Evolutionary conservation across 2,329 filamentous ascomycete species (phyloP).

Genomic region (Achaetomium macrosporum): DNA sequence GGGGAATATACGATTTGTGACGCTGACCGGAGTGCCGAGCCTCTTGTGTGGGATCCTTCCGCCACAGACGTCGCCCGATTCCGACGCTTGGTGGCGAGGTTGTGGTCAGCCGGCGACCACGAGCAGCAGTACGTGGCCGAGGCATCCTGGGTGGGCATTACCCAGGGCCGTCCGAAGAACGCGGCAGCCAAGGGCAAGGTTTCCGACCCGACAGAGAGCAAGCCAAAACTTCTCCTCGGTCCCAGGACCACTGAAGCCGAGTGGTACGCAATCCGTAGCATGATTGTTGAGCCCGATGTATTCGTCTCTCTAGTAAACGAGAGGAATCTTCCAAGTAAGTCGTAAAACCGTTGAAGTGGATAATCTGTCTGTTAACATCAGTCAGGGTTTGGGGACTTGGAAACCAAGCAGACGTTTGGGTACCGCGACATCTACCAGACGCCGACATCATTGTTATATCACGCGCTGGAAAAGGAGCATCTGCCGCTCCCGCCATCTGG

Average conservation of each 20-base stretch:
- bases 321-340: neutral
- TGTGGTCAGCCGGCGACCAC: neutral
- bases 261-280: constrained; percentile 15
- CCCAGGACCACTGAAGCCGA: constrained; percentile 11
- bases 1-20: constrained; percentile 7
- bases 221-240: constrained; percentile 10
- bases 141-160: constrained; percentile 3
- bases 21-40: neutral
- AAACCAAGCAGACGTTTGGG: constrained; percentile 16
- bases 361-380: neutral
- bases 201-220: neutral
- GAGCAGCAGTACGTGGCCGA: neutral
- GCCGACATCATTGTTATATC: neutral
- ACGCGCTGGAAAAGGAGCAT: neutral
- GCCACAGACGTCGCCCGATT: neutral
- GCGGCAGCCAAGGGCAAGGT: neutral
- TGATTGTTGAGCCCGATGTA: constrained; percentile 17
- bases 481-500: constrained; percentile 3
- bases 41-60: neutral
- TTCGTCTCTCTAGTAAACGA: neutral
- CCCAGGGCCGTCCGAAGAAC: neutral
- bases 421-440: constrained; percentile 20
- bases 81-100: neutral
- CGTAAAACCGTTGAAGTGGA: neutral
- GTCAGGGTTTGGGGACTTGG: neutral